Percentiles rank a stretch among this genome's conserved stretches.
phyloP scores from a whole-genome alignment of 2,329 filamentous ascomycete species.

The Beauveria medogensis region DNA sequence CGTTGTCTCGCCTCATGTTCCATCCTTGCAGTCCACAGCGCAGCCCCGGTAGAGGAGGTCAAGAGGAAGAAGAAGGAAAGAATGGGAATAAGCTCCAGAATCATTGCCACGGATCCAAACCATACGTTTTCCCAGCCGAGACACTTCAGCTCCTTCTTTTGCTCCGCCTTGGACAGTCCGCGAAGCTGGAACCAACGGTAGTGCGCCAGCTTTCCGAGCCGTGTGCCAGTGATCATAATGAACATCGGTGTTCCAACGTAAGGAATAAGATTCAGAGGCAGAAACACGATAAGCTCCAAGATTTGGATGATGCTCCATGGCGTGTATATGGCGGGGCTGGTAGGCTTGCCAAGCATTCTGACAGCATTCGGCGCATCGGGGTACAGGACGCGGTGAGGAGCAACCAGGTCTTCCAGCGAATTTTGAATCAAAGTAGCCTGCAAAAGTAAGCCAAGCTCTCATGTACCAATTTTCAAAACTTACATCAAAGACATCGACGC shows the following conservation, averaged over 20 bases:
- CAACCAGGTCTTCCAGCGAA: conserved; percentile 60
- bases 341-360: conserved; percentile 75
- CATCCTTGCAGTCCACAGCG: conserved; percentile 75
- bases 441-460: neutral
- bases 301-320: conserved; percentile 92
- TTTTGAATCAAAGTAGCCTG: conserved; percentile 67
- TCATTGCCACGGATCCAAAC: conserved; percentile 81
- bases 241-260: conserved; percentile 78
- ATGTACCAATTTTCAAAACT: conserved; percentile 23
- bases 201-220: conserved; percentile 81
- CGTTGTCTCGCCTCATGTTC: conserved; percentile 46
- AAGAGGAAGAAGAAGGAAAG: conserved; percentile 92
- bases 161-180: conserved; percentile 64
- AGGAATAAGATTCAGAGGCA: conserved; percentile 83
- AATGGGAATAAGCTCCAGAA: conserved; percentile 79
- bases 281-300: conserved; percentile 67
- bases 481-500: conserved; percentile 79
- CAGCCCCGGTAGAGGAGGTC: conserved; percentile 76
- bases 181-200: conserved; percentile 83
- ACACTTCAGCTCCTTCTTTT: conserved; percentile 58
- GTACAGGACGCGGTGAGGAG: conserved; percentile 56
- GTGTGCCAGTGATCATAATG: conserved; percentile 77
- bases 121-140: conserved; percentile 79
- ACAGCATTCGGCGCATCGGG: conserved; percentile 63
- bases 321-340: conserved; percentile 66